Evolutionary conservation across 78 protist species (phyloP), one percentile per base, ranked within the genome.

Genomic region (Polysphondylium violaceum): DNA sequence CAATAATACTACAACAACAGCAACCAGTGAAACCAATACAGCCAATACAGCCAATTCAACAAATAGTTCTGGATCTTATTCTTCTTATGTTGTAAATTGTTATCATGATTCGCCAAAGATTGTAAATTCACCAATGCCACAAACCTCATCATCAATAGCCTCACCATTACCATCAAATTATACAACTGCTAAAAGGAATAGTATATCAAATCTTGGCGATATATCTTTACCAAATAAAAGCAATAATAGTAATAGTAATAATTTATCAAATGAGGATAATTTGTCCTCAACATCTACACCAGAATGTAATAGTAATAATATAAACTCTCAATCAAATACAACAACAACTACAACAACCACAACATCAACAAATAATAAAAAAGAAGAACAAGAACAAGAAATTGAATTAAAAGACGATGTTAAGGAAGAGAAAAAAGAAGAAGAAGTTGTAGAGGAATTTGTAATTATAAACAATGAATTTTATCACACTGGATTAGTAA

Each of bases 101-200:
- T 64, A 64, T 64, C 72, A 64, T n/a, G 72, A 64, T 21, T 36
- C 72, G n/a, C 72, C 72, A 35, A 64, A 64, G 29, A 64, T 36
- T 64, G 23, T 19, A 17, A 64, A n/a, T n/a, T n/a, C 72, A 36
- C 72, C 72, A 35, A 64, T 36, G 9, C 17, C 38, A 64, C 31
- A 40, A 21, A 36, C 72, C 31, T 16, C 38, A 64, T 35, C 38
- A 3, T 25, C 50, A 17, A 36, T 25, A 4, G 16, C 40, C 0
- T 29, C 36, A 7, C 40, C 68, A 1, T 29, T 29, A 27, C 14
- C 41, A 36, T 64, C 72, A 29, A 35, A 2, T 16, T 61, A 61
- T 33, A 35, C 71, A 36, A 8, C 72, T 36, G 29, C 50, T 14
- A 64, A 64, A 36, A 64, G 72, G 38, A 47, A 47, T 16, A 64